Percentiles rank a stretch among this genome's conserved stretches.
Conservation (phyloP, 495 filamentous ascomycete genomes). For the Cercophora samala region DNA sequence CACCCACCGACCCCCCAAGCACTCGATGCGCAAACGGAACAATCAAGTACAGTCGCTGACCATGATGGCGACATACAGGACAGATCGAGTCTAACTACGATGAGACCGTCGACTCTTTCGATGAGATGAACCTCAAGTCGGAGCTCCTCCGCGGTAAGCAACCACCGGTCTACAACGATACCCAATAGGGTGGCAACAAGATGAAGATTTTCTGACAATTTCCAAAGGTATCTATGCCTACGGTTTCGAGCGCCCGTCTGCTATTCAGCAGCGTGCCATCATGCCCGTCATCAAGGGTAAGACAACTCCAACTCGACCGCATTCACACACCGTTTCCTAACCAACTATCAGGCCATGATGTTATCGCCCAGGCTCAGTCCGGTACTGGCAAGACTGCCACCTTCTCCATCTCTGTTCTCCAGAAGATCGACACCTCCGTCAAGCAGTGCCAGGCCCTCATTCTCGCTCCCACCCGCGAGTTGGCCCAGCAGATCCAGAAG, state of each 20-base stretch:
- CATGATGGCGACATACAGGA: constrained; percentile 50
- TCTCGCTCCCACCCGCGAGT: constrained; percentile 95
- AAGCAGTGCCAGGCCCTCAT: constrained; percentile 92
- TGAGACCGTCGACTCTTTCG: constrained; percentile 98
- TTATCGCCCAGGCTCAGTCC: constrained; percentile 98
- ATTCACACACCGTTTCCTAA: not conserved
- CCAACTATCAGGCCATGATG: constrained; percentile 74
- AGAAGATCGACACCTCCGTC: constrained; percentile 82
- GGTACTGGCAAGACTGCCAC: constrained; percentile 99
- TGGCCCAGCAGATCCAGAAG: constrained; percentile 96
- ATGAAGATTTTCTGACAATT: constrained; percentile 21
- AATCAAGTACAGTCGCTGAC: constrained; percentile 20
- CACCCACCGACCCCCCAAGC: constrained; percentile 1
- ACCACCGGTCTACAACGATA: constrained; percentile 9
- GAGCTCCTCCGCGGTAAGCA: constrained; percentile 93
- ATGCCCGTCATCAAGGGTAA: constrained; percentile 99
- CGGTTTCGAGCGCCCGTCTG: constrained; percentile 98
- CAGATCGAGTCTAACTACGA: constrained; percentile 99
- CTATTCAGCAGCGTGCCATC: constrained; percentile 98
- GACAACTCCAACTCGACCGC: constrained; percentile 30
- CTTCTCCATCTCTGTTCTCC: constrained; percentile 95
- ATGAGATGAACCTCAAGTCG: constrained; percentile 92
- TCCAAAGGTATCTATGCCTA: constrained; percentile 91
- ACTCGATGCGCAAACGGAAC: constrained; percentile 2
- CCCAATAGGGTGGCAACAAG: constrained; percentile 10